phyloP scores from a whole-genome alignment of 441 rosid genomes.

The Euphorbia celastroides region DNA sequence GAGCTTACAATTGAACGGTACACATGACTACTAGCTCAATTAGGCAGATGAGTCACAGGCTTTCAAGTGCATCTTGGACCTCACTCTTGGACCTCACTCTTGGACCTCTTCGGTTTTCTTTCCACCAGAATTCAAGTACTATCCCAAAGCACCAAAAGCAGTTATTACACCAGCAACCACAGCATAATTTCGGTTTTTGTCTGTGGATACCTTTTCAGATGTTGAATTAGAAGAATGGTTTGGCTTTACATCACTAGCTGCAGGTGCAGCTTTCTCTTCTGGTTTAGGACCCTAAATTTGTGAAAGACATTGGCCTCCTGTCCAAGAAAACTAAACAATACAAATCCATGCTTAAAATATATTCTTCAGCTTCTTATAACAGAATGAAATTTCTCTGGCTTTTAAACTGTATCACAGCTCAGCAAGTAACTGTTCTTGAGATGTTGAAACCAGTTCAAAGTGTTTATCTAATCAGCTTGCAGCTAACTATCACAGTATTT shows the following conservation, averaged over 20 bases:
- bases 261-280: constrained; percentile 48
- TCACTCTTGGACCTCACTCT: constrained; percentile 50
- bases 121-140: constrained; percentile 70
- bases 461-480: neutral
- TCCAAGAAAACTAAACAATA: constrained; percentile 3
- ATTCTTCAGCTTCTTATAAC: too few relatives aligned
- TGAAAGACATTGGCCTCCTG: neutral
- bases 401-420: too few relatives aligned
- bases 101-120: constrained; percentile 62
- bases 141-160: constrained; percentile 59
- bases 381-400: too few relatives aligned
- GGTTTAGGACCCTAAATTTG: constrained; percentile 52
- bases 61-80: too few relatives aligned
- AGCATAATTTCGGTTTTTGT: constrained; percentile 72
- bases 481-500: neutral
- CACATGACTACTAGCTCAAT: too few relatives aligned
- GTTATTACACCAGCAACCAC: constrained; percentile 69
- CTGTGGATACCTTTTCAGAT: constrained; percentile 65
- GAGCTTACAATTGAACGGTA: too few relatives aligned
- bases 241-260: constrained; percentile 37
- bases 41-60: too few relatives aligned
- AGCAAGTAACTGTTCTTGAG: neutral
- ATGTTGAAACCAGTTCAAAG: neutral
- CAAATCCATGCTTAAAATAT: too few relatives aligned
- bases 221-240: too few relatives aligned